Evolutionary conservation across 805 yeast genomes (phyloP), one percentile per base, ranked within the genome.

Genomic region (Zygosaccharomyces bisporus): DNA sequence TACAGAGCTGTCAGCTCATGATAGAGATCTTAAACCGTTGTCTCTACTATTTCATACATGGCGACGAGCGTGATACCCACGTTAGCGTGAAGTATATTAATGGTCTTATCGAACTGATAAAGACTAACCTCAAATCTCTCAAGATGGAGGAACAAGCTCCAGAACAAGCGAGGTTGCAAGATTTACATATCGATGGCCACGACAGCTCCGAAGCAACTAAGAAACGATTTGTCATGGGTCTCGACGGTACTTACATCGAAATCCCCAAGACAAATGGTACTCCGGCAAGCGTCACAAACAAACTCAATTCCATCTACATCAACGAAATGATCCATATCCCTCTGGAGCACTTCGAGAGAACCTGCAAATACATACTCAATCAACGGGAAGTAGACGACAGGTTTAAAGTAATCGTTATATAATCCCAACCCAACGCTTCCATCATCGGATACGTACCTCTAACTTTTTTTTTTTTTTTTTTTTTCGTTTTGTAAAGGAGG

Each of bases 21-120:
- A 82, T 91, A 35, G 98, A 93, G 67, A 88, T 93, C 16, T 71
- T 93, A 52, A 87, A 88, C 68, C 77, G 88, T 50, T 88, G 95
- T 50, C 66, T 91, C 29, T 87, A 89, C 58, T 93, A 83, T 64
- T 83, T 85, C 63, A 83, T 86, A 43, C 38, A 70, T 68, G 24
- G 51, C 34, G 41, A 50, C 41, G 42, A 48, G 36, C 39, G 34
- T 7, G 44, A 42, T 18, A 46, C 49, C 14, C 68, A 77, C 53
- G 80, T 91, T 23, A 83, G 85, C 33, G 72, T 81, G 32, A 78
- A 79, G 55, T 88, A 88, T 57, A 80, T 91, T 57, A 87, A 86
- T 57, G 95, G 96, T 7, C 70, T 93, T 50, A 83, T 93, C 45
- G 95, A 87, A 52, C 72, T 93, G 56, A 87, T 90, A 39, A 75